Evolutionary conservation across 2,329 filamentous ascomycete genomes (phyloP).

Genomic region (Chrysoporthe cubensis): DNA sequence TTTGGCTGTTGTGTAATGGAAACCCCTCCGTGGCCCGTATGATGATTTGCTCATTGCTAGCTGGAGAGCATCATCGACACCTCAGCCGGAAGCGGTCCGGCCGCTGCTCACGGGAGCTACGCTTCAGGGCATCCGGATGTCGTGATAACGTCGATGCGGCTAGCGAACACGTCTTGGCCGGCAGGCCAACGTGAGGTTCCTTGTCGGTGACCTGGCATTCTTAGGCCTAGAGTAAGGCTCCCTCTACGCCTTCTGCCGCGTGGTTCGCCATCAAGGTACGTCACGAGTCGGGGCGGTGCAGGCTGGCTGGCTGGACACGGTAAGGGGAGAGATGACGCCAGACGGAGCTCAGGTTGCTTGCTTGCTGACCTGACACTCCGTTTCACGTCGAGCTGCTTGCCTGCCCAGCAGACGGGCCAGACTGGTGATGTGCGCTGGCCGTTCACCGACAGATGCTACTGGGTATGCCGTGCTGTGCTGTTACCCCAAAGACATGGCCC

Average conservation of each 20-base stretch:
- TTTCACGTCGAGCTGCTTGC: background rate
- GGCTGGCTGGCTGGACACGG: background rate
- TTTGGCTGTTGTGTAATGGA: slow-evolving; percentile 23
- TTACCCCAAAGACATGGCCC: slow-evolving; percentile 6
- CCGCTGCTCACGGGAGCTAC: slow-evolving; percentile 3
- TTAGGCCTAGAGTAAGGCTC: background rate
- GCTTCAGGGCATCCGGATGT: background rate
- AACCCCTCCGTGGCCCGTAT: slow-evolving; percentile 14
- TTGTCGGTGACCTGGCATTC: background rate
- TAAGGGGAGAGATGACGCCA: background rate
- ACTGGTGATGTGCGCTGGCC: slow-evolving; percentile 14
- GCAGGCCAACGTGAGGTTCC: background rate
- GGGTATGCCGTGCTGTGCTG: background rate
- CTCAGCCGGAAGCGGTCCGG: background rate
- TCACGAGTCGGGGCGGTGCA: slow-evolving; percentile 18
- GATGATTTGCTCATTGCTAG: slow-evolving; percentile 23
- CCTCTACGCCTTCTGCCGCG: background rate
- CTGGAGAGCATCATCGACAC: slow-evolving; percentile 20
- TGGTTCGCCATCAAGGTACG: slow-evolving; percentile 11
- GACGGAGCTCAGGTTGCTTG: background rate
- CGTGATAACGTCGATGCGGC: slow-evolving; percentile 4
- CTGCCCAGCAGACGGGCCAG: background rate
- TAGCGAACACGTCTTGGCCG: background rate
- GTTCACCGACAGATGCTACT: slow-evolving; percentile 27
- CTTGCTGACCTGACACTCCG: background rate